Percentiles rank a stretch among this genome's conserved stretches.
phyloP scores from a whole-genome alignment of 768 basidiomycete genomes.

The Boletus reticuloceps region DNA sequence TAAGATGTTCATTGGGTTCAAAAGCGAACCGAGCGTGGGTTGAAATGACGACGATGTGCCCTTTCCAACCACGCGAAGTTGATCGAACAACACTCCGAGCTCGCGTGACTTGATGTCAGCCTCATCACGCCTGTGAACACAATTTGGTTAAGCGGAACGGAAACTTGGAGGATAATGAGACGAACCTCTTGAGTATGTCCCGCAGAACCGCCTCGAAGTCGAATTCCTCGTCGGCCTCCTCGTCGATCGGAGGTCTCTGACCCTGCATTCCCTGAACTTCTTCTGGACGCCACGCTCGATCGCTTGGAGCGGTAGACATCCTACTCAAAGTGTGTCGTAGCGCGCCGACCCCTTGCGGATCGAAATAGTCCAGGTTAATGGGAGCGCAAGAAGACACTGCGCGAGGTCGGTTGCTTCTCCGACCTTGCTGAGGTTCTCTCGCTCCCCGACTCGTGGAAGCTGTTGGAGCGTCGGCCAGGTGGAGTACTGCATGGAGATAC shows the following conservation, averaged over 20 bases:
- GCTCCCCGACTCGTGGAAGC: neutral
- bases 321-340: constrained; percentile 17
- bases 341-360: constrained; percentile 45
- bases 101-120: constrained; percentile 50
- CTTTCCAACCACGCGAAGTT: constrained; percentile 58
- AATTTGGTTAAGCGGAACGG: neutral
- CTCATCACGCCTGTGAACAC: constrained; percentile 41
- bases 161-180: neutral
- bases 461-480: constrained; percentile 1
- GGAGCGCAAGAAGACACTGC: constrained; percentile 22
- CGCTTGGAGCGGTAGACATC: constrained; percentile 12
- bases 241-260: neutral
- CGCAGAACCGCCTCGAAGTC: constrained; percentile 30
- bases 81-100: constrained; percentile 59
- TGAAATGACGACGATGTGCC: constrained; percentile 56
- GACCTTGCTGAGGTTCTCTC: neutral
- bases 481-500: constrained; percentile 9
- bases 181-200: constrained; percentile 23
- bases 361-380: constrained; percentile 50
- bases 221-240: constrained; percentile 24
- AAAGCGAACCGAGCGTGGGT: constrained; percentile 57
- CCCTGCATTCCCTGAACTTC: neutral
- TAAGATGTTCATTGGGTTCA: constrained; percentile 51
- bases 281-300: neutral
- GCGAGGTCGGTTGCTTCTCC: neutral